A percentile compares a stretch with the other conserved stretches of the same genome.
Conservation (phyloP, 768 basidiomycete genomes). For the Pisolithus marmoratus region DNA sequence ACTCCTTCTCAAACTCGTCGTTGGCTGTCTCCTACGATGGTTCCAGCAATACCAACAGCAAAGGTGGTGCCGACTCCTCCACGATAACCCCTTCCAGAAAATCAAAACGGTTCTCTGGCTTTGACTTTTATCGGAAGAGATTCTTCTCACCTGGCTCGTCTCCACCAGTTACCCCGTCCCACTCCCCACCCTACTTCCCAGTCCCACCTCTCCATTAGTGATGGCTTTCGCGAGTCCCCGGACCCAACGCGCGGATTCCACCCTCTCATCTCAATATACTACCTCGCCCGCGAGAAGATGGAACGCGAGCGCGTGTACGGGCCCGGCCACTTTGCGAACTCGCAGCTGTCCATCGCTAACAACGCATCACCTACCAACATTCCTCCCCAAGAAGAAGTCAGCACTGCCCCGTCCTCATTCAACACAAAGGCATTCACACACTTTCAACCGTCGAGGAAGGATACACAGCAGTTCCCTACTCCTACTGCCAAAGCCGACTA, state of each 20-base stretch:
- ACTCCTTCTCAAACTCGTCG: slow-evolving; percentile 60
- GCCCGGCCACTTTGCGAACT: slow-evolving; percentile 88
- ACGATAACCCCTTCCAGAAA: slow-evolving; percentile 48
- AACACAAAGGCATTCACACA: slow-evolving; percentile 27
- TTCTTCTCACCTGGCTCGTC: slow-evolving; percentile 58
- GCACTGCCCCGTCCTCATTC: slow-evolving; percentile 9
- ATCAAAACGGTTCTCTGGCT: slow-evolving; percentile 85
- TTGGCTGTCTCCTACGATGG: slow-evolving; percentile 59
- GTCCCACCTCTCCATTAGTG: slow-evolving; percentile 46
- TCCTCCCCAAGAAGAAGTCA: slow-evolving; percentile 13
- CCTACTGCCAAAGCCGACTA: slow-evolving; percentile 56
- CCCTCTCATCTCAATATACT: slow-evolving; percentile 94
- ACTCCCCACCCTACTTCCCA: slow-evolving; percentile 59
- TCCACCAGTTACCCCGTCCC: slow-evolving; percentile 47
- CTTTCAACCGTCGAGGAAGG: slow-evolving; percentile 29
- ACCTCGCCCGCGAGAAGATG: slow-evolving; percentile 90
- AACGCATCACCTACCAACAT: slow-evolving; percentile 18
- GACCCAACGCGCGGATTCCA: slow-evolving; percentile 95
- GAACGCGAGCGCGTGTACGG: slow-evolving; percentile 94
- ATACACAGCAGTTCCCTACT: slow-evolving; percentile 17
- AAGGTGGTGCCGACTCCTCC: slow-evolving; percentile 24
- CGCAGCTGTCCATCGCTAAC: slow-evolving; percentile 62
- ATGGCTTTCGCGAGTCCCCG: slow-evolving; percentile 43
- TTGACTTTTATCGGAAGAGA: slow-evolving; percentile 92
- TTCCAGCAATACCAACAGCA: slow-evolving; percentile 38